A percentile compares a stretch with the other conserved stretches of the same genome.
Evolutionary conservation across 208 protist genomes (phyloP).

Genomic region (Leptomonas pyrrhocoris): DNA sequence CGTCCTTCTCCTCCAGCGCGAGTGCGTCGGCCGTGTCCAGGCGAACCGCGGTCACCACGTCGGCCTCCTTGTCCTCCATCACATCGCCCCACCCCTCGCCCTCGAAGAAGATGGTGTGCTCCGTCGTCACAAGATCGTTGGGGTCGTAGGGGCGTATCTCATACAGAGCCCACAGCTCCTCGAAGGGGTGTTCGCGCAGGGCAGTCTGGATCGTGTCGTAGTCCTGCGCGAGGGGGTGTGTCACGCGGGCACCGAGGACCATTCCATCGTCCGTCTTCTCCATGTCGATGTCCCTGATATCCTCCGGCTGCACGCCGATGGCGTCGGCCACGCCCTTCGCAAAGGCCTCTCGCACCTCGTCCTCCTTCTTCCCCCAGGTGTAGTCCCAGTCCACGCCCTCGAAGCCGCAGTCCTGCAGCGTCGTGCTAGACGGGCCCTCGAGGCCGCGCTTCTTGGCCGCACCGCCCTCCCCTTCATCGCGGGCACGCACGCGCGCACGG

Average conservation of each 20-base stretch:
- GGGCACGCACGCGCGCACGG: constrained; percentile 33
- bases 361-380: constrained; percentile 35
- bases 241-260: constrained; percentile 33
- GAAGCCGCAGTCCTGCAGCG: constrained; percentile 41
- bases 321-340: constrained; percentile 39
- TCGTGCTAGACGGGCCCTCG: constrained; percentile 20
- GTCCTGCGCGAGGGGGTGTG: constrained; percentile 36
- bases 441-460: too few species aligned
- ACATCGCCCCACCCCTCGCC: constrained; percentile 61
- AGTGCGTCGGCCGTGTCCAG: constrained; percentile 47
- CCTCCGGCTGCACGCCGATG: constrained; percentile 31
- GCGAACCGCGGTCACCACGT: constrained; percentile 39
- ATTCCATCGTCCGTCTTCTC: constrained; percentile 30
- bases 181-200: constrained; percentile 40
- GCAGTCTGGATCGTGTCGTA: constrained; percentile 29
- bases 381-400: constrained; percentile 64
- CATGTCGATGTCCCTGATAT: constrained; percentile 36
- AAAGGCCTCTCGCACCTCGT: constrained; percentile 39
- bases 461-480: constrained; percentile 13
- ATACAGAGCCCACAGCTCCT: constrained; percentile 50
- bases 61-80: constrained; percentile 22
- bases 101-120: constrained; percentile 57
- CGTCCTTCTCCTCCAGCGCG: constrained; percentile 24
- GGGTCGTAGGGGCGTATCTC: constrained; percentile 45
- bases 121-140: constrained; percentile 38